Percentiles rank a stretch among this genome's conserved stretches.
Evolutionary conservation across 805 yeast species (phyloP).

Genomic region (Myxozyma mucilagina): DNA sequence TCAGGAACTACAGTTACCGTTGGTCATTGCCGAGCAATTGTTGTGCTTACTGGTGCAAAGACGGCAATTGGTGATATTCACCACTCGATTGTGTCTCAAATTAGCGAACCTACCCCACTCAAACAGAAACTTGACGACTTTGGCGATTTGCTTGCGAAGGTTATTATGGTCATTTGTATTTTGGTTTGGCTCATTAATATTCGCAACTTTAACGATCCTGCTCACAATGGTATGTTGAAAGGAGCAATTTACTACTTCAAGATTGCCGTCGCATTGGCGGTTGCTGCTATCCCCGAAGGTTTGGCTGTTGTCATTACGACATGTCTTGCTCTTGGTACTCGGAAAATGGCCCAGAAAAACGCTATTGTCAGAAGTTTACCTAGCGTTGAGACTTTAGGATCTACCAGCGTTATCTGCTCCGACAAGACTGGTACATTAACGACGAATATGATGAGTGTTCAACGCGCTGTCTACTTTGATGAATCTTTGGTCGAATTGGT

Average conservation of each 20-base stretch:
- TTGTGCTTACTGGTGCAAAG: constrained; percentile 43
- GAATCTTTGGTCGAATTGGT: constrained; percentile 42
- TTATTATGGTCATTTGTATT: constrained; percentile 50
- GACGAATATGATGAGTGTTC: constrained; percentile 41
- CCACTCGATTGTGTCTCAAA: constrained; percentile 43
- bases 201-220: constrained; percentile 46
- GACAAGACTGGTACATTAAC: constrained; percentile 55
- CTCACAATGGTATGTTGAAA: constrained; percentile 45
- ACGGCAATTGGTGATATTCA: constrained; percentile 49
- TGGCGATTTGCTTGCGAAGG: constrained; percentile 47
- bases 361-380: constrained; percentile 50
- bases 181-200: constrained; percentile 50
- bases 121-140: constrained; percentile 44
- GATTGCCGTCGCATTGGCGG: constrained; percentile 51
- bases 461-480: constrained; percentile 40
- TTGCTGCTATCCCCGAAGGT: constrained; percentile 56
- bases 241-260: constrained; percentile 54
- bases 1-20: constrained; percentile 45
- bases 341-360: constrained; percentile 47
- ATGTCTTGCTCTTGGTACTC: constrained; percentile 52
- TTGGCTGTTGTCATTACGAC: constrained; percentile 53
- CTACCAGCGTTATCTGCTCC: constrained; percentile 56
- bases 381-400: constrained; percentile 59
- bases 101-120: constrained; percentile 43
- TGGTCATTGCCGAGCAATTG: constrained; percentile 48